Evolutionary conservation across 306 rosid species (phyloP).

Genomic region (Castanea mollissima): DNA sequence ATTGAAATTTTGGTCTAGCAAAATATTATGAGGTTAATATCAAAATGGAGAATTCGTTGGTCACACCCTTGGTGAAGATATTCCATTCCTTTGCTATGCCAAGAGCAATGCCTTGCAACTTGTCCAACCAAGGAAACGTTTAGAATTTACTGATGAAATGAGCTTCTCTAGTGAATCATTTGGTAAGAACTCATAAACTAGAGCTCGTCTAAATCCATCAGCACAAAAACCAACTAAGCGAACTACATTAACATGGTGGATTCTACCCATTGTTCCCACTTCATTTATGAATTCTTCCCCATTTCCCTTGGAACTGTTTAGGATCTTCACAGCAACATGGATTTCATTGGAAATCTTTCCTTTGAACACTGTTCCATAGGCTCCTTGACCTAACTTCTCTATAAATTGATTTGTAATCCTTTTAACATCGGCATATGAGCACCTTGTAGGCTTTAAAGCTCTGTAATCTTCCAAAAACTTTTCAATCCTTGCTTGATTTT

Average conservation of each 20-base stretch:
- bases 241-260: background rate
- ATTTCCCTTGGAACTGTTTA: background rate
- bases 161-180: slow-evolving; percentile 17
- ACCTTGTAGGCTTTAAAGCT: slow-evolving; percentile 30
- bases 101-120: slow-evolving; percentile 24
- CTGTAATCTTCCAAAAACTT: slow-evolving; percentile 21
- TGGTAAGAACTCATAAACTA: slow-evolving; percentile 25
- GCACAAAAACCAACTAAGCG: slow-evolving; percentile 24
- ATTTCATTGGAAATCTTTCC: slow-evolving; percentile 4
- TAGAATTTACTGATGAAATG: slow-evolving; percentile 18
- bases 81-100: slow-evolving; percentile 33
- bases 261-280: background rate
- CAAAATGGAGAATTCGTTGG: slow-evolving; percentile 24
- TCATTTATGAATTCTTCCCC: background rate
- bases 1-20: slow-evolving; percentile 1
- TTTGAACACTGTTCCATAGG: background rate
- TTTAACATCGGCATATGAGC: slow-evolving; percentile 26
- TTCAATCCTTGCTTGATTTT: slow-evolving; percentile 11
- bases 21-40: slow-evolving; percentile 8
- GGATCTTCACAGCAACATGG: background rate
- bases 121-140: slow-evolving; percentile 29
- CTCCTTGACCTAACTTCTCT: background rate
- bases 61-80: slow-evolving; percentile 41
- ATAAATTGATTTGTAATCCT: background rate
- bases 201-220: slow-evolving; percentile 22